A percentile compares a stretch with the other conserved stretches of the same genome.
phyloP scores from a whole-genome alignment of 106 monocot genomes.

The Ottelia alismoides region DNA sequence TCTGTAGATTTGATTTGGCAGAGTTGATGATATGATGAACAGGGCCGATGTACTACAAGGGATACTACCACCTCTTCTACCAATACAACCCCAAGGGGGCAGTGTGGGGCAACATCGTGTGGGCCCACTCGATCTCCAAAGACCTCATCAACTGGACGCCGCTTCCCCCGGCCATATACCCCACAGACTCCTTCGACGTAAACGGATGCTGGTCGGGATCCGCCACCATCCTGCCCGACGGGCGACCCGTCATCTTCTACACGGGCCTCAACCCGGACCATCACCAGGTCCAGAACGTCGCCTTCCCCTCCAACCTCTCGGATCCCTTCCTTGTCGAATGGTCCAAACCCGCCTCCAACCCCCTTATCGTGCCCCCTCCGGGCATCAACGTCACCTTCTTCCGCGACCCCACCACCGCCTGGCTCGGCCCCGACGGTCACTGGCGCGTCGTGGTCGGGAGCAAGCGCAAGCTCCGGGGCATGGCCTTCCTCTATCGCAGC shows the following conservation, averaged over 20 bases:
- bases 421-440: neutral
- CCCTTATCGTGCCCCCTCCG: slow-evolving; percentile 28
- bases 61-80: no score
- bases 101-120: no score
- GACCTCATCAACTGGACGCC: no score
- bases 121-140: no score
- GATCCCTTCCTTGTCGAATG: slow-evolving; percentile 41
- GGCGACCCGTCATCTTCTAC: slow-evolving; percentile 8
- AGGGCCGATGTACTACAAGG: slow-evolving; percentile 19
- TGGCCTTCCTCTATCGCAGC: slow-evolving; percentile 7
- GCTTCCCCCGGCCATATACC: no score
- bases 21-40: no score
- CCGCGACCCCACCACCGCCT: slow-evolving; percentile 31
- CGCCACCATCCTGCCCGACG: slow-evolving; percentile 69
- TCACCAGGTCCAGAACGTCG: slow-evolving; percentile 56
- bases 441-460: slow-evolving; percentile 6
- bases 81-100: no score
- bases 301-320: slow-evolving; percentile 41
- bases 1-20: neutral
- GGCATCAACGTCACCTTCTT: slow-evolving; percentile 38
- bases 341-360: slow-evolving; percentile 67
- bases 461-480: neutral
- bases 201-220: no score
- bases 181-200: slow-evolving; percentile 9
- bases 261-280: neutral